phyloP scores from a whole-genome alignment of 441 rosid genomes.

The Erodium trifolium region DNA sequence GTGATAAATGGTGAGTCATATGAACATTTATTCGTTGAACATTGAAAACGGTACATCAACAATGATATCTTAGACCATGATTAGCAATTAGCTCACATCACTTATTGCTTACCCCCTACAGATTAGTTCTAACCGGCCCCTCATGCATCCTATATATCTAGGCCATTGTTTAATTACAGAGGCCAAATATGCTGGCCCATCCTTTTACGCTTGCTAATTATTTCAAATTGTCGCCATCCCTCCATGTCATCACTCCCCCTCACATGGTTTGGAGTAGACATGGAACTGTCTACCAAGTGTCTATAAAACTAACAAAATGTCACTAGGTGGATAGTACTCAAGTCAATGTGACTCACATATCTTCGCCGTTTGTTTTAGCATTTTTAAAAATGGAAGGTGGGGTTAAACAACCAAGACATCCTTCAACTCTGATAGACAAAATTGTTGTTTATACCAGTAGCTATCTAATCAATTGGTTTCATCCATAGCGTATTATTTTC shows the following conservation, averaged over 20 bases:
- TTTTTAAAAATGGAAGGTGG: neutral
- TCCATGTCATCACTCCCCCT: constrained; percentile 13
- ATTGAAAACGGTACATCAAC: neutral
- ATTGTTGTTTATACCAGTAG: neutral
- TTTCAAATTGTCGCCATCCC: neutral
- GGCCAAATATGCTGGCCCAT: constrained; percentile 12
- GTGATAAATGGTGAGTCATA: constrained; percentile 65
- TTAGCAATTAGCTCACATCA: neutral
- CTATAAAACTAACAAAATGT: neutral
- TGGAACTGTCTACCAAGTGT: neutral
- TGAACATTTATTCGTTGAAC: constrained; percentile 7
- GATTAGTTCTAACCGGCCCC: constrained; percentile 10
- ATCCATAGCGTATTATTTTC: constrained; percentile 15
- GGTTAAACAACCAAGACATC: neutral
- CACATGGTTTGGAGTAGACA: constrained; percentile 7
- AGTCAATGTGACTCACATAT: constrained; percentile 12
- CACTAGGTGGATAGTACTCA: neutral
- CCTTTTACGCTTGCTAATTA: constrained; percentile 1
- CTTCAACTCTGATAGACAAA: constrained; percentile 4
- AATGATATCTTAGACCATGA: neutral
- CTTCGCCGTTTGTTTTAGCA: neutral
- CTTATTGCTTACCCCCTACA: constrained; percentile 18
- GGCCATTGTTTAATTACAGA: constrained; percentile 12
- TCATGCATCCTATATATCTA: constrained; percentile 1
- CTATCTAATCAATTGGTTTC: constrained; percentile 5